Conservation (phyloP, 2,329 filamentous ascomycete species). For the Pyrenochaeta sp. region DNA sequence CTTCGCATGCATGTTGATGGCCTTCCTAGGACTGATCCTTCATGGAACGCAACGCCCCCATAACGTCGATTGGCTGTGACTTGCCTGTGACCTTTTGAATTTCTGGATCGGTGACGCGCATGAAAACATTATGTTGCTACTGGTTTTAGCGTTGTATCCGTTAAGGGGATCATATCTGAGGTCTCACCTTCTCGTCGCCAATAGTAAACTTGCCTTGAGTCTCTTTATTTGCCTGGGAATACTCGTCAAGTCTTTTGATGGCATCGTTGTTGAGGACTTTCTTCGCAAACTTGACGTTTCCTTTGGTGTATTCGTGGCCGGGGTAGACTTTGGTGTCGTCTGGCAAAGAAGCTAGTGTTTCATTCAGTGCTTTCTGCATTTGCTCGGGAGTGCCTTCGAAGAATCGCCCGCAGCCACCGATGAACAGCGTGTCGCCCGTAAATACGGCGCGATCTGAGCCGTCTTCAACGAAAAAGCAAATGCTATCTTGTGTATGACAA, state of each 20-base stretch:
- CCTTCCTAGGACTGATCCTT: constrained; percentile 69
- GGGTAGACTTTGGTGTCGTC: constrained; percentile 94
- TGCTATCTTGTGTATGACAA: constrained; percentile 98
- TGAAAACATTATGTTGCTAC: constrained; percentile 94
- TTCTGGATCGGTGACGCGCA: constrained; percentile 85
- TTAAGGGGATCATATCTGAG: neutral
- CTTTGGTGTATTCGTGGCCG: constrained; percentile 98
- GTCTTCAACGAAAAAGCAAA: constrained; percentile 93
- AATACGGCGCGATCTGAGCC: constrained; percentile 81
- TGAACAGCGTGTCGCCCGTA: constrained; percentile 95
- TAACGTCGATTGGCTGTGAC: constrained; percentile 81
- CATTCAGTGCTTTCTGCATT: constrained; percentile 94
- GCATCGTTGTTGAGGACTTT: constrained; percentile 77
- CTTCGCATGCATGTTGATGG: neutral
- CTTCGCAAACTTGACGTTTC: constrained; percentile 87
- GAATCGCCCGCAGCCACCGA: constrained; percentile 92
- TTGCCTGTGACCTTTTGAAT: constrained; percentile 86
- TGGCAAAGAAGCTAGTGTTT: constrained; percentile 79
- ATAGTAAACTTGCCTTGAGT: constrained; percentile 98
- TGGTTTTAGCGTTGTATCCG: neutral
- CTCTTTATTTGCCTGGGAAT: constrained; percentile 80
- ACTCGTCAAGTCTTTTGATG: constrained; percentile 77
- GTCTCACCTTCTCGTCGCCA: constrained; percentile 86
- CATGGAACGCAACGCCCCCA: constrained; percentile 86
- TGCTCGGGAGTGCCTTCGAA: constrained; percentile 86